Evolutionary conservation across 2,329 filamentous ascomycete genomes (phyloP), one percentile per base, ranked within the genome.

Genomic region (Alternaria conjuncta): DNA sequence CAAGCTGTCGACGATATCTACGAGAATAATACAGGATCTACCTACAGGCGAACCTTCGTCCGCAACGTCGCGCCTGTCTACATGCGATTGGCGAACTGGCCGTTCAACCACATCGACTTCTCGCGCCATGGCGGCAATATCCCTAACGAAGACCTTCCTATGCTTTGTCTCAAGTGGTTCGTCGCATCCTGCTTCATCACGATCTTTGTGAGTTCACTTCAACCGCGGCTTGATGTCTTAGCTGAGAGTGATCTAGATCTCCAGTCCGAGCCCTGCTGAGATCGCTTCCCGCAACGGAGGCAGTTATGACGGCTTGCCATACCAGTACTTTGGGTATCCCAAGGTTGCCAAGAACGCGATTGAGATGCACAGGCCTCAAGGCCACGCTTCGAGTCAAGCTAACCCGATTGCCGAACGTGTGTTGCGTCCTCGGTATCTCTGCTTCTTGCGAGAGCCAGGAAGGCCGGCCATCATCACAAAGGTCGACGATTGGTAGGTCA

Each of bases 1-100:
- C 76, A 78, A 59, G 67, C 73, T 15, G 68, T 72, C 3, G 75
- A 78, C 15, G 73, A 78, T 2, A 75, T 78, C 12, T 77, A 75
- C 50, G 73, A 78, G 43, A 70, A 75, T 21, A 66, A 69, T 3
- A 58, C 64, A 3, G 73, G 70, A 9, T 67, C 65, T 12, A 77
- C 75, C 4, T 75, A 75, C 50, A 68, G 73, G 20, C 75, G 75
- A 3, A 77, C 75, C 0, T 75, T 73, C 64, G 69, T 78, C 26
- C 71, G 73, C 2, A 77, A 77, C 41, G 63, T 76, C 5, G 65
- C 71, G 2, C 75, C 76, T 1, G 20, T 71, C 9, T 75, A 67
- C 21, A 57, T 78, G 23, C 68, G 76, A 13, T 30, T 78, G 21
- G 75, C 76, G 0, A 74, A 77, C 18, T 78, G 76, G 76, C 75